Evolutionary conservation across 164 flowering plant species (phyloP).

Genomic region (Vitis riparia): DNA sequence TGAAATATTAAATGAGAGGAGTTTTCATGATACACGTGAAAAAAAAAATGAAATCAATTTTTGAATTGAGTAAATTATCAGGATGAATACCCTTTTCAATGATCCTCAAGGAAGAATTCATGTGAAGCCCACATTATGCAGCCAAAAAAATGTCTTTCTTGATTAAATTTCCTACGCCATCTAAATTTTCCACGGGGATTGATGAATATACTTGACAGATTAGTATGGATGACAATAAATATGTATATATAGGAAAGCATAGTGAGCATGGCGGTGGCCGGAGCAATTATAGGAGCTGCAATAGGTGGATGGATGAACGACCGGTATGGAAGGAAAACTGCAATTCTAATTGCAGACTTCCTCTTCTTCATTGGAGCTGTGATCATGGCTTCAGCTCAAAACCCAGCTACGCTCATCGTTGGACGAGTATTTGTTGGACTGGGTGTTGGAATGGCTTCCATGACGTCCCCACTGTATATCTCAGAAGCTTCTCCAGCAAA

Average conservation of each 20-base stretch:
- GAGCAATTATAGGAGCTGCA: slow-evolving; percentile 72
- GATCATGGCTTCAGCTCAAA: slow-evolving; percentile 57
- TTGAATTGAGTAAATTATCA: too few relatives aligned
- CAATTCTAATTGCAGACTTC: slow-evolving; percentile 52
- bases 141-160: too few relatives aligned
- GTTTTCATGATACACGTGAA: too few relatives aligned
- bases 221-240: background rate
- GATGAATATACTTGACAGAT: background rate
- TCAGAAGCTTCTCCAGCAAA: slow-evolving; percentile 68
- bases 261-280: slow-evolving; percentile 71
- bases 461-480: slow-evolving; percentile 69
- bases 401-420: slow-evolving; percentile 43
- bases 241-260: slow-evolving; percentile 45
- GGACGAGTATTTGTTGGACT: slow-evolving; percentile 62
- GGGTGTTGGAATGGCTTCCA: slow-evolving; percentile 75
- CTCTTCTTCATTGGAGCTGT: slow-evolving; percentile 64
- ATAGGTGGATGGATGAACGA: slow-evolving; percentile 67
- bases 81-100: too few relatives aligned
- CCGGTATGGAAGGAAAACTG: slow-evolving; percentile 38
- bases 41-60: too few relatives aligned
- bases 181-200: too few relatives aligned
- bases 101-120: too few relatives aligned
- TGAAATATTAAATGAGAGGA: too few relatives aligned
- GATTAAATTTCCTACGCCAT: too few relatives aligned
- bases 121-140: too few relatives aligned